A percentile compares a stretch with the other conserved stretches of the same genome.
These are phyloP conservation scores for Leptodontidium sp. DNA, from an alignment of 2,329 filamentous ascomycete genomes.

Conservation along the genomic window DNA sequence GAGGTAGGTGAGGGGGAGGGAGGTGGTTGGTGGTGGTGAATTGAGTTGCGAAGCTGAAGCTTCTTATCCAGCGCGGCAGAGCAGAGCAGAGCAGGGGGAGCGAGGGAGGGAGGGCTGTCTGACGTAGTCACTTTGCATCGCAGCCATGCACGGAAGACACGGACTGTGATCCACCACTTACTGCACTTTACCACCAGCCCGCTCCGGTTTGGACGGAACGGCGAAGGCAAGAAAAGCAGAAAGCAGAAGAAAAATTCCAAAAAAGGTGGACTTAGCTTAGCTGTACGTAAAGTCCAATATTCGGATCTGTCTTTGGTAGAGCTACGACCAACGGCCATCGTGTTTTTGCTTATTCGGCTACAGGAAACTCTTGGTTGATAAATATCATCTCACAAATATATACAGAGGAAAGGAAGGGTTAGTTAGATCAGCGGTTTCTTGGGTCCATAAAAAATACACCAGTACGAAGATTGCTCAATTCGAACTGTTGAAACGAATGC, in stretches of 20 bases:
- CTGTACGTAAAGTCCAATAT: too few relatives aligned
- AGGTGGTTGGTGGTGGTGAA: not conserved
- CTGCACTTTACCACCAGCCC: not conserved
- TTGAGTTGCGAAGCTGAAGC: not conserved
- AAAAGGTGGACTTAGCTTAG: too few relatives aligned
- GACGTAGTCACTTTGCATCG: constrained; percentile 10
- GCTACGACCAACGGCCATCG: too few relatives aligned
- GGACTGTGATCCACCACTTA: not conserved
- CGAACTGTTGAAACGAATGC: not conserved
- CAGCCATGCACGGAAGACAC: not conserved
- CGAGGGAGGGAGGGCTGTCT: not conserved
- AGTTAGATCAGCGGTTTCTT: not conserved
- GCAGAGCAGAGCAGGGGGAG: not conserved
- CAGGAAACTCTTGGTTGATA: too few relatives aligned
- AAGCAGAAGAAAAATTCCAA: not conserved
- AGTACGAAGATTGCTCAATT: not conserved
- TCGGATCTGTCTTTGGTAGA: too few relatives aligned
- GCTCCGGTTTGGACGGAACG: not conserved
- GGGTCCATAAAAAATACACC: not conserved
- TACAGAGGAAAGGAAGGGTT: too few relatives aligned
- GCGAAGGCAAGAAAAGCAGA: not conserved
- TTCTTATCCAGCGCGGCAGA: not conserved
- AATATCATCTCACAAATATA: too few relatives aligned
- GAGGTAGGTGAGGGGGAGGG: not conserved
- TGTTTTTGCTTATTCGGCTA: too few relatives aligned